Evolutionary conservation across 2,329 filamentous ascomycete genomes (phyloP), one percentile per base, ranked within the genome.

Genomic region (Arthrobotrys megalospora): DNA sequence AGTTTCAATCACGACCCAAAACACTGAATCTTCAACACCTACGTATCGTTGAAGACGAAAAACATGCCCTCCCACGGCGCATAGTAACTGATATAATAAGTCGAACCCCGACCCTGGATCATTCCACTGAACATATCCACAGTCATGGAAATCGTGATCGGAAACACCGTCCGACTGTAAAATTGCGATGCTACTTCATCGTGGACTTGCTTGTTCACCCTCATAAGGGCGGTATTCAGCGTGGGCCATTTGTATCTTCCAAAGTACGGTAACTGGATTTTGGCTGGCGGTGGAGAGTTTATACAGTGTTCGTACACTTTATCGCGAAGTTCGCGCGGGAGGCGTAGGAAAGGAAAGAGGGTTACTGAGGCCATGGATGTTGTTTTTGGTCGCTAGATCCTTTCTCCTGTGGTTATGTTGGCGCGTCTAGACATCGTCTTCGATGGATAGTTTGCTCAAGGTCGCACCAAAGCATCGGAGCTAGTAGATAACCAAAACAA

Each of bases 301-400:
- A 67, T 32, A 12, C 41, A 10, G 28, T 65, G 60, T 34, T 34
- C 45, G 41, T 76, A 76, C 12, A 76, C 60, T 36, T 76, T 28
- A 28, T 76, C 55, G 58, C 72, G 72, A 28, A 76, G 48, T 52
- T 76, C 72, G 72, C 36, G 65, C 7, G 72, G 72, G 12, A 76
- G 72, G 6, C 8, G 6, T 14, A 73, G 60, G 48, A 73, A 73
- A 1, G 60, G 69, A 36, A 73, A 73, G 24, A 21, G 5, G 24
- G 5, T 2, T 28, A 2, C 24, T 28, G 24, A 28, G 24, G 2
- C 24, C 24, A 28, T 28, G 24, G 24, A 28, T 28, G 2, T 28
- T 28, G 24, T 28, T 28, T 28, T 28, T 5, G 24, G 2, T 28
- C 5, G 24, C 24, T 28, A 28, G 24, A 5, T 28, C 24, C 24